Conservation (phyloP, 805 yeast species). For the Suhomyces pyralidae region DNA sequence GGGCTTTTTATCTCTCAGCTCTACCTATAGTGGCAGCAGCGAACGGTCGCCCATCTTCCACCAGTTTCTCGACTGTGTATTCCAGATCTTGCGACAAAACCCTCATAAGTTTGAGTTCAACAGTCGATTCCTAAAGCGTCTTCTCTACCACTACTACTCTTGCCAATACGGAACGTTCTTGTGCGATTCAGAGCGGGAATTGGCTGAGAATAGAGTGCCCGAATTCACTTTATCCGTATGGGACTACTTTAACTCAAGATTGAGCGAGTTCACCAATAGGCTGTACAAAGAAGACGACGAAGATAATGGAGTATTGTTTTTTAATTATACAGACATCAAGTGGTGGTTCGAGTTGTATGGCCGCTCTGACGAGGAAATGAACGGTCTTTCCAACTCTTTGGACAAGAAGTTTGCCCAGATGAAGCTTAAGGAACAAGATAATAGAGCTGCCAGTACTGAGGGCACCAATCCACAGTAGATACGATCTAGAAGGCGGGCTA, state of each 20-base stretch:
- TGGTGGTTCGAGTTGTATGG: constrained; percentile 94
- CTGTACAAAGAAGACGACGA: constrained; percentile 30
- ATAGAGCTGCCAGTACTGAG: no score
- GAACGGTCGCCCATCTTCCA: constrained; percentile 83
- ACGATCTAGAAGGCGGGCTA: no score
- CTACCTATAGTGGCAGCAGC: constrained; percentile 33
- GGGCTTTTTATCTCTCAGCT: constrained; percentile 28
- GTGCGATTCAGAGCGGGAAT: constrained; percentile 68
- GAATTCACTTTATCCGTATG: constrained; percentile 73
- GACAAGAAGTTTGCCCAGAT: constrained; percentile 42
- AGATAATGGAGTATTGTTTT: constrained; percentile 47
- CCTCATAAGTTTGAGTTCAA: constrained; percentile 81
- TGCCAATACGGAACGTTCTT: constrained; percentile 94
- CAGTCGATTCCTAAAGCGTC: constrained; percentile 78
- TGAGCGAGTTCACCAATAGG: constrained; percentile 62
- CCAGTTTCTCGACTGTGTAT: constrained; percentile 87
- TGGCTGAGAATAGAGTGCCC: constrained; percentile 34
- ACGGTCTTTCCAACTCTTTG: constrained; percentile 38
- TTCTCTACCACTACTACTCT: constrained; percentile 84
- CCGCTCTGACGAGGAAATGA: constrained; percentile 57
- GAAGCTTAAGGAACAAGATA: constrained; percentile 12
- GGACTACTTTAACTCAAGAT: constrained; percentile 86
- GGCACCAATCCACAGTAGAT: no score
- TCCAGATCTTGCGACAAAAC: constrained; percentile 69
- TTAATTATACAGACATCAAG: constrained; percentile 57